These are phyloP conservation scores for Pythium rhizo-oryzae DNA, from an alignment of 352 stramenopile species.

Conservation along the genomic window DNA sequence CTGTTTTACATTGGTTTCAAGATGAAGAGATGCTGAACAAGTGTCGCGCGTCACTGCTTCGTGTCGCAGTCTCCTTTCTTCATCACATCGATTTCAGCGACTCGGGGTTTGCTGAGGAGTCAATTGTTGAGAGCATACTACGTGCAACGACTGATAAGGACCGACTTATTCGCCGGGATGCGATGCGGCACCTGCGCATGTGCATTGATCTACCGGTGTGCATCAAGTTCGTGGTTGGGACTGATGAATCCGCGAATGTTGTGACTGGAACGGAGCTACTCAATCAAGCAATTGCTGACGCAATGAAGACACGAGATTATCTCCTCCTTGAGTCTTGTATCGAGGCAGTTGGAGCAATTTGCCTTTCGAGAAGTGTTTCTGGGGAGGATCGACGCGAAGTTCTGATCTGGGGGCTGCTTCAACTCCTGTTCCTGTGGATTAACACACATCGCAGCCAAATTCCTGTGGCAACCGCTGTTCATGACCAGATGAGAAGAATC, in stretches of 20 bases:
- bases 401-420: slow-evolving; percentile 38
- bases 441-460: slow-evolving; percentile 21
- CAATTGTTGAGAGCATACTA: slow-evolving; percentile 5
- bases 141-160: slow-evolving; percentile 10
- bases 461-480: slow-evolving; percentile 26
- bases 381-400: slow-evolving; percentile 17
- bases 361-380: slow-evolving; percentile 12
- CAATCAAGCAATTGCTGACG: slow-evolving; percentile 8
- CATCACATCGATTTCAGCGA: slow-evolving; percentile 8
- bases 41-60: slow-evolving; percentile 4
- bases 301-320: slow-evolving; percentile 25
- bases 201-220: slow-evolving; percentile 14
- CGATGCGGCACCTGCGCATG: slow-evolving; percentile 18
- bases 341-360: slow-evolving; percentile 31
- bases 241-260: neutral
- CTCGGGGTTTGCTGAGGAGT: neutral
- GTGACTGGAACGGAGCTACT: slow-evolving; percentile 9
- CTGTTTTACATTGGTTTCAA: slow-evolving; percentile 9
- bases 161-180: slow-evolving; percentile 18
- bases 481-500: slow-evolving; percentile 35
- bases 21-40: slow-evolving; percentile 2
- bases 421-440: slow-evolving; percentile 39
- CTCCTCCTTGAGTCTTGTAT: slow-evolving; percentile 32
- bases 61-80: slow-evolving; percentile 16
- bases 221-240: slow-evolving; percentile 7